These are phyloP conservation scores for Microbotryum scabiosae DNA, from an alignment of 1,284 basidiomycete species.

Conservation along the genomic window DNA sequence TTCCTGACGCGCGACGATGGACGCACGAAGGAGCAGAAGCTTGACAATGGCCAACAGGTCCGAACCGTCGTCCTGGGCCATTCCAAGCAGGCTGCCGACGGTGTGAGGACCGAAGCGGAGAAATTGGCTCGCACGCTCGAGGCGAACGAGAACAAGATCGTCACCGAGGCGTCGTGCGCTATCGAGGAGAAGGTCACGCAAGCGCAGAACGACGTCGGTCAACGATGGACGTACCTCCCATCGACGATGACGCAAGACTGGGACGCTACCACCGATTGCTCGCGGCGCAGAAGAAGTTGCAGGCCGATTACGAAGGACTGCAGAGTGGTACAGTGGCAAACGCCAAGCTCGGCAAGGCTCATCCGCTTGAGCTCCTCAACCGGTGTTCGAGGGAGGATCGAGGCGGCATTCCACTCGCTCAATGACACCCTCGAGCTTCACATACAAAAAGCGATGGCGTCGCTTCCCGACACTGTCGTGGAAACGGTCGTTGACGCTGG, in stretches of 20 bases:
- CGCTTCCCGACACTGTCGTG: slow-evolving; percentile 10
- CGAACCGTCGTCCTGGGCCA: no score
- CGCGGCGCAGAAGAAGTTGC: slow-evolving; percentile 27
- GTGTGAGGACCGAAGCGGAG: no score
- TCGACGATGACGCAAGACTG: slow-evolving; percentile 18
- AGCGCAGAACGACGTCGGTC: slow-evolving; percentile 29
- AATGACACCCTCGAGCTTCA: slow-evolving; percentile 13
- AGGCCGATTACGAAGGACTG: slow-evolving; percentile 18
- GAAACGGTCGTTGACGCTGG: slow-evolving; percentile 24
- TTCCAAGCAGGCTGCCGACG: no score
- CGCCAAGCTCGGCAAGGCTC: background rate
- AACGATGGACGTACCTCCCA: slow-evolving; percentile 30
- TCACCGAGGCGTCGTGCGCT: background rate
- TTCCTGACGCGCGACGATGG: no score
- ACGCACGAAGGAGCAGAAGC: no score
- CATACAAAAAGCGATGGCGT: background rate
- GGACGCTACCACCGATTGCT: slow-evolving; percentile 30
- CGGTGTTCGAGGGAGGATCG: slow-evolving; percentile 4
- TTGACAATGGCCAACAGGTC: no score
- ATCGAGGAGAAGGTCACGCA: slow-evolving; percentile 21
- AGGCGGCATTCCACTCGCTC: slow-evolving; percentile 15
- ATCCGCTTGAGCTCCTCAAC: slow-evolving; percentile 17
- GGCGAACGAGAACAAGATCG: no score
- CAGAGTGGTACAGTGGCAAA: slow-evolving; percentile 8
- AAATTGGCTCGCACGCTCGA: no score